Conservation (phyloP, 176 grass and related monocot species). For the Cenchrus americanus region DNA sequence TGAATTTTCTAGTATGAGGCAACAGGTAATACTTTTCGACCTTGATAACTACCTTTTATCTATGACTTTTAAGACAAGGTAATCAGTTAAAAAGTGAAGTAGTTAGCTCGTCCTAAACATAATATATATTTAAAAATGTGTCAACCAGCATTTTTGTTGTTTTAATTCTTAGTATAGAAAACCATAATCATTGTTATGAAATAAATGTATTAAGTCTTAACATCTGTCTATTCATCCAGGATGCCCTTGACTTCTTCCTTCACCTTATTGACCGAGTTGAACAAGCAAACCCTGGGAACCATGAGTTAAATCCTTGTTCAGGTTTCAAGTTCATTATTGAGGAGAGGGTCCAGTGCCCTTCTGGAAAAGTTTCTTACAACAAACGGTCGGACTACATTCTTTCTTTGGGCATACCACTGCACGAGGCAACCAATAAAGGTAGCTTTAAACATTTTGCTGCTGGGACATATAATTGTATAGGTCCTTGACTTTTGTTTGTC, state of each 20-base stretch:
- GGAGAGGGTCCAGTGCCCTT: conserved; percentile 89
- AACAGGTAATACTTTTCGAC: conserved; percentile 63
- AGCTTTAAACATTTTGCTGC: conserved; percentile 18
- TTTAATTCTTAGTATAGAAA: conserved; percentile 6
- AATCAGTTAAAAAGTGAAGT: neutral
- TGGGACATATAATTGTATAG: conserved; percentile 14
- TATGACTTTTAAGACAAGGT: neutral
- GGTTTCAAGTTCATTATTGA: conserved; percentile 95
- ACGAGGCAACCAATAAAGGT: conserved; percentile 97
- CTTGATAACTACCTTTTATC: neutral
- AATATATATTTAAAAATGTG: neutral
- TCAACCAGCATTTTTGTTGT: neutral
- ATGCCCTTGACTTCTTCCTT: conserved; percentile 88
- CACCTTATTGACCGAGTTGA: conserved; percentile 94
- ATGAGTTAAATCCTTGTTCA: conserved; percentile 68
- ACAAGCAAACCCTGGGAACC: conserved; percentile 66
- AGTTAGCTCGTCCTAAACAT: neutral
- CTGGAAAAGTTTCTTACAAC: conserved; percentile 97
- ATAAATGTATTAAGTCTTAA: neutral
- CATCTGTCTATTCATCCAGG: conserved; percentile 54
- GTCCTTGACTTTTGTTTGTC: conserved; percentile 49
- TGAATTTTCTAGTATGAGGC: conserved; percentile 95
- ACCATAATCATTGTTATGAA: conserved; percentile 10
- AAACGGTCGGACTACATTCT: conserved; percentile 76
- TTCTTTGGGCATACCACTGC: conserved; percentile 87